Base-by-base conservation (phyloP, 371 early-diverging fungal species). In the Apophysomyces elegans region DNA sequence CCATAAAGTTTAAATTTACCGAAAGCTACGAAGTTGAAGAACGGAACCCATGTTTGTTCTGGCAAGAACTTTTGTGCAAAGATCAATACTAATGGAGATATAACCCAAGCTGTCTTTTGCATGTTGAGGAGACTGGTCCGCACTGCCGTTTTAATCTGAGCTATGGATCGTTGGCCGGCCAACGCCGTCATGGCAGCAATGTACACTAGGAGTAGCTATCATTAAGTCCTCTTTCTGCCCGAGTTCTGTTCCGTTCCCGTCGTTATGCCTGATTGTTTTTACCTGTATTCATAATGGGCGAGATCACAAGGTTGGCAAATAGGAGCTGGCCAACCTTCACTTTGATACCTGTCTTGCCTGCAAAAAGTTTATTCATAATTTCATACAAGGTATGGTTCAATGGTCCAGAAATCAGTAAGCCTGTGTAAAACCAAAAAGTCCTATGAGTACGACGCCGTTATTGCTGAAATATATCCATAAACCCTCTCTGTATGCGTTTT, bases 1-100 rank as follows among this genome's bases (percentile, higher is more conserved):
- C 21, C 18, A 21, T 50, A 45, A 5, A 45, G 4, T 47, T 5
- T 21, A 13, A 4, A 13, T 72, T 75, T 83, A 83, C 84, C 61
- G 72, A 94, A 95, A 21, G 89, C 90, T 38, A 94, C 80, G 14
- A 90, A 45, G 78, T 94, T 93, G 84, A 94, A 95, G 85, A 93
- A 95, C 18, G 96, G 95, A n/a, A 93, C 89, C 95, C 95, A 95
- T 50, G 90, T 80, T 59, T 85, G 82, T 37, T 88, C 91, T 11
- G 88, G 86, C 62, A 94, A 70, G 69, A 87, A 88, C 76, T 86
- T 87, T 81, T 91, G 89, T 9, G 96, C 95, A 72, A 91, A 81
- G 36, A 84, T 79, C 84, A 93, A 86, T 9, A 88, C 82, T 11
- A 86, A 39, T 14, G 95, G 96, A 64, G 90, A 93, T 45, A 94